Evolutionary conservation across 495 filamentous ascomycete species (phyloP), one percentile per base, ranked within the genome.

Genomic region (Elasticomyces elasticus): DNA sequence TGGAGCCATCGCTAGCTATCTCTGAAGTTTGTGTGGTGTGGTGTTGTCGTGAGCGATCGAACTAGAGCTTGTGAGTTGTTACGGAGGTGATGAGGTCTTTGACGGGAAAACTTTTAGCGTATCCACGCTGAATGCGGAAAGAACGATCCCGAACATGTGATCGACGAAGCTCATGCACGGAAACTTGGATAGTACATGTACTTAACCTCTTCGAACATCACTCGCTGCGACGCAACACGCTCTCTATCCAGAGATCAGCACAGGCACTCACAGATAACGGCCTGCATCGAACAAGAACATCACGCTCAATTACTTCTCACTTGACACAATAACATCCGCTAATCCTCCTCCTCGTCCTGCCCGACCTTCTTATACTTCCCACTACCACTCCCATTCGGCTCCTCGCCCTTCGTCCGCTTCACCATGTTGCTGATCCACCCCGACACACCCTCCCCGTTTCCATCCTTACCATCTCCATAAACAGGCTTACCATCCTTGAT

Each of bases 381-480:
- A 61, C 74, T 72, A 35, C 68, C 70, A 48, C 67, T 71, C 24
- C 69, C 67, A 48, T 51, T 55, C 49, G 69, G 67, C 23, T 72
- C 69, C 48, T 73, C 67, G 23, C 72, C 74, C 51, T 75, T 77
- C 47, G 69, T 73, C 56, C 79, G 71, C 54, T 70, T 77, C 31
- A 81, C 72, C 68, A 84, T 76, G 40, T 76, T 79, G 33, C 79
- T 79, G 51, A 85, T 84, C 82, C 82, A 85, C n/a, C 82, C 82
- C 40, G 79, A 78, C 51, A 83, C 62, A 0, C 82, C 81, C 59
- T 84, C 64, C 23, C 55, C 51, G 12, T 33, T 56, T n/a, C 33
- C 49, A 12, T 42, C 49, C 44, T 65, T 69, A 60, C 67, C 25
- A 58, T 66, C 22, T 59, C 64, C 28, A 30, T 65, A 68, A 35